Conservation (phyloP, 2,329 filamentous ascomycete species). For the Alternaria incomplexa region DNA sequence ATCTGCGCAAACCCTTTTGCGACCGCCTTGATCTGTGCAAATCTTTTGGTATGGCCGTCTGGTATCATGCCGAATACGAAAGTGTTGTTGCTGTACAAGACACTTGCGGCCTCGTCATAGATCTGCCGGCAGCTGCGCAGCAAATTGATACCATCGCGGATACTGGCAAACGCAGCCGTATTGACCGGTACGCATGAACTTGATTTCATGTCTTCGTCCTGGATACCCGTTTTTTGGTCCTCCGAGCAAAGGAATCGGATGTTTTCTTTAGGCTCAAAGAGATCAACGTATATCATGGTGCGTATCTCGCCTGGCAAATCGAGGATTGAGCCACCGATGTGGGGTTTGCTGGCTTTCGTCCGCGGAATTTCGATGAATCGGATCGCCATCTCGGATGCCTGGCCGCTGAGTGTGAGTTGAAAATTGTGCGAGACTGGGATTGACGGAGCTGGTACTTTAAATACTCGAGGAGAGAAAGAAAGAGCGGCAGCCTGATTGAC, state of each 20-base stretch:
- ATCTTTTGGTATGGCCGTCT: no score
- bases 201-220: background rate
- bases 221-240: background rate
- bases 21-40: no score
- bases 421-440: rapidly evolving
- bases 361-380: background rate
- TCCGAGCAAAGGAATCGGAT: background rate
- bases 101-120: background rate
- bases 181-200: background rate
- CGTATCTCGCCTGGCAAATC: background rate
- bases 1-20: background rate
- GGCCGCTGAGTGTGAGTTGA: background rate
- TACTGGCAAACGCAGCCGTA: background rate
- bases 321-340: background rate
- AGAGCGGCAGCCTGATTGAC: background rate
- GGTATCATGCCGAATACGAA: background rate
- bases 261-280: background rate
- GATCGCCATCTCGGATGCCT: rapidly evolving
- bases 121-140: background rate
- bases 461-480: background rate
- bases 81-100: background rate
- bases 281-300: background rate
- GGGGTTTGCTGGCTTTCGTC: background rate
- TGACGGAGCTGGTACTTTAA: no score
- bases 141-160: background rate